Base-by-base conservation (phyloP, 306 rosid genomes). In the Quercus ilex region DNA sequence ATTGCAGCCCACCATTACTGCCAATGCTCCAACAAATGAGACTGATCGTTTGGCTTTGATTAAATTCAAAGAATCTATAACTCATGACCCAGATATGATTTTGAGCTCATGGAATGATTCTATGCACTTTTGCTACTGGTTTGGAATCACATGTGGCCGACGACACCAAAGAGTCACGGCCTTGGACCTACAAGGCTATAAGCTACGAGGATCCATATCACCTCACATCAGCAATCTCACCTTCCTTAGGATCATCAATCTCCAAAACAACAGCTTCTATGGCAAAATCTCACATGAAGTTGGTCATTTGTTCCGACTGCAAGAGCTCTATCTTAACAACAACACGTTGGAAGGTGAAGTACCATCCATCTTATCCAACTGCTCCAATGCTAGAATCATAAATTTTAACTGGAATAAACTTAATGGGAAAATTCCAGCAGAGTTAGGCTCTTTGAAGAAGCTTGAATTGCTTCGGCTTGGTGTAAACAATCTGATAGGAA, bases 291-390 rank as follows among this genome's bases (percentile, higher is more conserved):
- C 86, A 0, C 31, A 65, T 10, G 62, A 78, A 58, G 26, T 74
- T 4, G 76, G 41, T 78, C 74, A 62, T 53, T 64, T 78, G 21
- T 68, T 20, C 30, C 56, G 77, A 8, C 20, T 78, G 28, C 83
- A 3, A 18, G 56, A 5, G 49, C 60, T 67, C 35, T 7, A 21
- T 57, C 69, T 67, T 0, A n/a, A 15, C 19, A 1, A 5, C 26
- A 82, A 83, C 75, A 46, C 26, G 17, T 51, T 79, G 8, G 51
- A 33, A 13, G 86, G 86, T 31, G 62, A n/a, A 4, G 19, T 77
- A 20, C 85, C 74, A 18, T 19, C 6, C 10, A 68, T 19, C 20
- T 49, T 68, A 0, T 68, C 73, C 8, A 43, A 23, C 15, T 68
- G 53, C 28, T 17, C 73, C 53, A 15, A 35, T 23, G 9, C 55